These are phyloP conservation scores for Pseudocercospora ulei DNA, from an alignment of 2,329 filamentous ascomycete species.

Conservation along the genomic window DNA sequence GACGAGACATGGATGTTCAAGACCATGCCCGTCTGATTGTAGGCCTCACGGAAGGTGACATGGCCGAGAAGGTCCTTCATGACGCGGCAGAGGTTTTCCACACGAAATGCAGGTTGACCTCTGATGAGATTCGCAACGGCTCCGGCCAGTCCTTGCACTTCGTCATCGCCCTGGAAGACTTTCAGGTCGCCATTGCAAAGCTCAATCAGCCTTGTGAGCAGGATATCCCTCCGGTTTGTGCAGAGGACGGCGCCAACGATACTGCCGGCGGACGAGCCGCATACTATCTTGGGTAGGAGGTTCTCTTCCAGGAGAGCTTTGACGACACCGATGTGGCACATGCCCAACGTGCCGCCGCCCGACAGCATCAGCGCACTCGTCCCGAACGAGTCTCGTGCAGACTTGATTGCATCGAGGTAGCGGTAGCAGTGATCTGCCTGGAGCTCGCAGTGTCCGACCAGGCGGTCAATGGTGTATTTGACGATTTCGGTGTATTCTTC, in stretches of 20 bases:
- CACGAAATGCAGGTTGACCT: constrained; percentile 46
- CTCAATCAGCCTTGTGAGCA: constrained; percentile 20
- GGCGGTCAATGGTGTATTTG: constrained; percentile 24
- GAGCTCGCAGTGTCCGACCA: constrained; percentile 19
- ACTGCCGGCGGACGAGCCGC: constrained; percentile 24
- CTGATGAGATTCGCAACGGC: constrained; percentile 20
- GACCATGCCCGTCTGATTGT: constrained; percentile 84
- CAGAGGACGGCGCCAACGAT: constrained; percentile 24
- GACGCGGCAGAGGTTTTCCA: constrained; percentile 66
- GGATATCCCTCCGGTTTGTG: constrained; percentile 19
- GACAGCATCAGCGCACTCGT: constrained; percentile 24
- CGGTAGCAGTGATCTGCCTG: constrained; percentile 13
- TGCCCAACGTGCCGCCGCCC: constrained; percentile 23
- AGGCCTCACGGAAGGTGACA: constrained; percentile 89
- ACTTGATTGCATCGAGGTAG: constrained; percentile 19
- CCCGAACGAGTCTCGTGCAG: constrained; percentile 20
- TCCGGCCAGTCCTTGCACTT: constrained; percentile 19
- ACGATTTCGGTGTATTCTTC: constrained; percentile 24
- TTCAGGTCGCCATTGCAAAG: constrained; percentile 20
- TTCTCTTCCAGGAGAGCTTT: constrained; percentile 19
- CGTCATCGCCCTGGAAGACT: constrained; percentile 21
- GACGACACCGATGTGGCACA: constrained; percentile 25
- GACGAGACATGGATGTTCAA: constrained; percentile 91
- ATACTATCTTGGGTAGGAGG: constrained; percentile 22
- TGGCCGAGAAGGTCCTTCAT: constrained; percentile 75